A percentile compares a stretch with the other conserved stretches of the same genome.
These are phyloP conservation scores for Yamadazyma paraphyllophila DNA, from an alignment of 805 yeast genomes.

Conservation along the genomic window DNA sequence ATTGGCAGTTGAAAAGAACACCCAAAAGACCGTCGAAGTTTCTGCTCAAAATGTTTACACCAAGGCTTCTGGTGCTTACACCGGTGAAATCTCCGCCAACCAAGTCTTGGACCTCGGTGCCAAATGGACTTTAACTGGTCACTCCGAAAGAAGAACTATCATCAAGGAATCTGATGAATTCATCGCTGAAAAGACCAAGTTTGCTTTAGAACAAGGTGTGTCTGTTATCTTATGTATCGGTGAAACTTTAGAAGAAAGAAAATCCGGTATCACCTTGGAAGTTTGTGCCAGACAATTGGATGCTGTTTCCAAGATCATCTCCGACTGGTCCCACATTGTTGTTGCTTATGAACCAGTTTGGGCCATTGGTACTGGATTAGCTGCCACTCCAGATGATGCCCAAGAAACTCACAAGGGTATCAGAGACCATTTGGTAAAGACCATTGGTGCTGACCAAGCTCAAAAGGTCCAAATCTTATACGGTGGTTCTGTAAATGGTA, in stretches of 20 bases:
- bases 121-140: constrained; percentile 94
- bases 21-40: constrained; percentile 69
- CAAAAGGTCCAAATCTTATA: constrained; percentile 83
- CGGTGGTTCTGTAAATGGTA: constrained; percentile 98
- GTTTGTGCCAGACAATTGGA: constrained; percentile 87
- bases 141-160: constrained; percentile 97
- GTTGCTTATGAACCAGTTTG: constrained; percentile 99
- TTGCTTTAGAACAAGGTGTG: constrained; percentile 85
- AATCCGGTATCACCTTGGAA: constrained; percentile 79
- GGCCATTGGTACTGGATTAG: constrained; percentile 99
- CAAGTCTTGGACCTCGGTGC: constrained; percentile 90
- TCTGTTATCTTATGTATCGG: constrained; percentile 96
- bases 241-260: constrained; percentile 94
- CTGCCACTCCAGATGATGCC: constrained; percentile 98
- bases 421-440: constrained; percentile 75
- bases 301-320: constrained; percentile 77
- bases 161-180: constrained; percentile 87
- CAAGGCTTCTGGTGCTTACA: constrained; percentile 93
- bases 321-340: constrained; percentile 90
- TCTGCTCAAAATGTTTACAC: constrained; percentile 90
- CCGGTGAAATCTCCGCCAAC: constrained; percentile 92
- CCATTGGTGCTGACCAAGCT: constrained; percentile 78
- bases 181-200: constrained; percentile 91
- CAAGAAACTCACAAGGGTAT: constrained; percentile 90
- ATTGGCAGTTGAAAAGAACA: constrained; percentile 66